phyloP scores from a whole-genome alignment of 768 basidiomycete species.

The Xanthoconium stramineum region DNA sequence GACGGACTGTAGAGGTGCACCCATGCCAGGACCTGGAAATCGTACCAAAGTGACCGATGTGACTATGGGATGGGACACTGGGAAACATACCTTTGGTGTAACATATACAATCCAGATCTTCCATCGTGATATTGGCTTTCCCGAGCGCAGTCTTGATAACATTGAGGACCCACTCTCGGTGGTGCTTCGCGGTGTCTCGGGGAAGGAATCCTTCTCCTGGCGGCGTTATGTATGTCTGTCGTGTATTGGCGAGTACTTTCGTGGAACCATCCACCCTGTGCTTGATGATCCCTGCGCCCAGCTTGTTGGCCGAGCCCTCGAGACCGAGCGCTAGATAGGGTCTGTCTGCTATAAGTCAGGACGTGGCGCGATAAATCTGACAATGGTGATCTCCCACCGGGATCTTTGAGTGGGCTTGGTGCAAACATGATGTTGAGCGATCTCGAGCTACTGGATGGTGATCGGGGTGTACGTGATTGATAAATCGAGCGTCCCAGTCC shows the following conservation, averaged over 20 bases:
- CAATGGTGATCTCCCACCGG: constrained; percentile 26
- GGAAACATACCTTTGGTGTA: constrained; percentile 81
- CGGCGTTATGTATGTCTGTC: constrained; percentile 99
- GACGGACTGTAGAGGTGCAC: constrained; percentile 92
- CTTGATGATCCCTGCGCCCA: constrained; percentile 89
- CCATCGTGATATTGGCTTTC: constrained; percentile 64
- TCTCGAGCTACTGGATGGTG: constrained; percentile 14
- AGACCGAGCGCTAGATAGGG: constrained; percentile 89
- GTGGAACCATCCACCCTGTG: constrained; percentile 74
- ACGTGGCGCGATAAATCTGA: constrained; percentile 9
- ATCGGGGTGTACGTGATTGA: not conserved
- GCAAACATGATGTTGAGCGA: constrained; percentile 19
- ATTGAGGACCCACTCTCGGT: constrained; percentile 86
- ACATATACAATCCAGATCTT: constrained; percentile 90
- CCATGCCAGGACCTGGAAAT: constrained; percentile 93
- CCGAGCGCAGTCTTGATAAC: constrained; percentile 76
- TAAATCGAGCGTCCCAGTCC: no score
- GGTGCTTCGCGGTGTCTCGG: constrained; percentile 91
- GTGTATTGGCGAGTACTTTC: constrained; percentile 82
- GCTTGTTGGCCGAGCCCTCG: constrained; percentile 97
- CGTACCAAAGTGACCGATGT: not conserved
- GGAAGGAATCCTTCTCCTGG: constrained; percentile 98
- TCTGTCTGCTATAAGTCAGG: constrained; percentile 42
- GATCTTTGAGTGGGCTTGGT: constrained; percentile 29
- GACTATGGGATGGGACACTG: not conserved